These are phyloP conservation scores for Phyllosticta citriasiana DNA, from an alignment of 2,329 filamentous ascomycete species.

Conservation along the genomic window DNA sequence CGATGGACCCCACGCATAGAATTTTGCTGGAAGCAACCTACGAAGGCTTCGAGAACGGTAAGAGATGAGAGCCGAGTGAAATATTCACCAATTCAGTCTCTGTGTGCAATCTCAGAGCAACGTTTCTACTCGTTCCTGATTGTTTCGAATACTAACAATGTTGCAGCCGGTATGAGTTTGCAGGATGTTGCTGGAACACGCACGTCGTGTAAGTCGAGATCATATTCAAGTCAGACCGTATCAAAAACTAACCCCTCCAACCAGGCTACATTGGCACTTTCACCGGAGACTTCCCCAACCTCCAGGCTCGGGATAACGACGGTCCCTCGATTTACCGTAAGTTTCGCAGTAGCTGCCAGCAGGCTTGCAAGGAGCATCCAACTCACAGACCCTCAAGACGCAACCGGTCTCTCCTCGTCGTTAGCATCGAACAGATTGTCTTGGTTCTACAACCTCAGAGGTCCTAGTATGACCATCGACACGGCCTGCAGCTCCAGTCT, in stretches of 20 bases:
- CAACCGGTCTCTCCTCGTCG: constrained; percentile 8
- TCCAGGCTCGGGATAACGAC: background rate
- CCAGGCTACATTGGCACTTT: constrained; percentile 15
- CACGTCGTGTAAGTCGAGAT: constrained; percentile 13
- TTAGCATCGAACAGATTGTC: constrained; percentile 22
- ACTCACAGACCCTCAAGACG: background rate
- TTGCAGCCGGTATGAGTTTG: constrained; percentile 4
- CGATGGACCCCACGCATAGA: constrained; percentile 17
- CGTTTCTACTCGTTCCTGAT: background rate
- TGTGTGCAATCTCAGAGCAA: background rate
- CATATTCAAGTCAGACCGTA: no score
- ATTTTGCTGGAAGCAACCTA: constrained; percentile 15
- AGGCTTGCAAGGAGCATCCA: background rate
- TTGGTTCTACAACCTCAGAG: constrained; percentile 21
- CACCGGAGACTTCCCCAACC: constrained; percentile 15
- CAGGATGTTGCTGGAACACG: constrained; percentile 5
- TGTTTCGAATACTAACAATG: background rate
- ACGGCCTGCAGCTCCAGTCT: constrained; percentile 22
- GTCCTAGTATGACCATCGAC: constrained; percentile 22
- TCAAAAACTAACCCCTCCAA: no score
- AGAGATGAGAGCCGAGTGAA: background rate
- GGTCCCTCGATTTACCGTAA: constrained; percentile 1
- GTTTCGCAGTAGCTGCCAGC: background rate
- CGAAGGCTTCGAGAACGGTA: constrained; percentile 15
- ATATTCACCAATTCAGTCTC: no score